phyloP scores from a whole-genome alignment of 2,329 filamentous ascomycete species.

The Ophiostoma himal-ulmi region DNA sequence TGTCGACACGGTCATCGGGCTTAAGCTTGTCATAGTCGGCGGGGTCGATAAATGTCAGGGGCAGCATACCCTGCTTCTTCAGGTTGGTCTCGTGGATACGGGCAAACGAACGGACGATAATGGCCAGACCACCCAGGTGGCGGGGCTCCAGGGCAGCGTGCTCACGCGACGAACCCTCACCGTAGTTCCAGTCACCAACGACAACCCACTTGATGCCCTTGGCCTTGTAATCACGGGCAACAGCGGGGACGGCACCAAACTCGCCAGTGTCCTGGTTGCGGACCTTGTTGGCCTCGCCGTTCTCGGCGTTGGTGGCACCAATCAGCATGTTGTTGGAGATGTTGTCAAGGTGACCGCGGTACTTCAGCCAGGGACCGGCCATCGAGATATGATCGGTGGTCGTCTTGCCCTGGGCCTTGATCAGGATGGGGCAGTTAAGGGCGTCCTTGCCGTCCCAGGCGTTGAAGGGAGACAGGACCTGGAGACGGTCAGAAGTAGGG shows the following conservation, averaged over 20 bases:
- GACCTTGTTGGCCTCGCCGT: conserved; percentile 96
- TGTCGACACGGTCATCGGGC: conserved; percentile 85
- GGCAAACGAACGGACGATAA: conserved; percentile 92
- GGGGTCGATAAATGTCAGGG: conserved; percentile 87
- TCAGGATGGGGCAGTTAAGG: conserved; percentile 76
- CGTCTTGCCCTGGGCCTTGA: conserved; percentile 95
- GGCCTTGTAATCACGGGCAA: conserved; percentile 97
- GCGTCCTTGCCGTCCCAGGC: conserved; percentile 92
- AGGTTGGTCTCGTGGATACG: conserved; percentile 99
- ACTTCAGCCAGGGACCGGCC: conserved; percentile 96
- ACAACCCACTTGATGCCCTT: conserved; percentile 97
- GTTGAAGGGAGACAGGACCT: conserved; percentile 79
- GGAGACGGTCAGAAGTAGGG: conserved; percentile 86
- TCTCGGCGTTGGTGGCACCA: conserved; percentile 91
- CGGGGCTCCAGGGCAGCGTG: conserved; percentile 96
- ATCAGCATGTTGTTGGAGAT: conserved; percentile 99
- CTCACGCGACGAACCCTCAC: conserved; percentile 95
- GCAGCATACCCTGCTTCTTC: conserved; percentile 99
- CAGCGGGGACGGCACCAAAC: conserved; percentile 82
- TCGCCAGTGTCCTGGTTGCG: conserved; percentile 82
- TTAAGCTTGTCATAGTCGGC: conserved; percentile 97
- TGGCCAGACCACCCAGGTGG: conserved; percentile 92
- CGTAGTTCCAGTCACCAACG: conserved; percentile 99
- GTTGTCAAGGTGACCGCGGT: conserved; percentile 97
- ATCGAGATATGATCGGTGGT: conserved; percentile 97